phyloP scores from a whole-genome alignment of 2,329 filamentous ascomycete species.

The Torrubiella hemipterigena region DNA sequence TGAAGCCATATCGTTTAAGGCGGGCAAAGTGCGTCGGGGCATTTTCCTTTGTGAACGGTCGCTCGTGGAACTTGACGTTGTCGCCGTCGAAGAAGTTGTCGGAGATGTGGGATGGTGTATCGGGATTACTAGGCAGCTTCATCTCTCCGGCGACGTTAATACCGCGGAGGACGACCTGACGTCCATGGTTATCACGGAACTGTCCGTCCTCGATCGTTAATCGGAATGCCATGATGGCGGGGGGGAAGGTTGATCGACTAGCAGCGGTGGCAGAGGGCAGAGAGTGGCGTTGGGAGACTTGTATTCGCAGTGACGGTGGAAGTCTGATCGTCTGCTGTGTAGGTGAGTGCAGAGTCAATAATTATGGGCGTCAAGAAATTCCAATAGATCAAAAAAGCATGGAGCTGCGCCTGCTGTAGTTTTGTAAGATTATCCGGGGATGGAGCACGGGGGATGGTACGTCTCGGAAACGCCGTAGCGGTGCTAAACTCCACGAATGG shows the following conservation, averaged over 20 bases:
- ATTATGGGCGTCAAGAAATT: too few relatives aligned
- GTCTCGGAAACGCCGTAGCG: too few relatives aligned
- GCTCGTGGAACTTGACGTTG: constrained; percentile 74
- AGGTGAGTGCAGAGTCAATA: neutral
- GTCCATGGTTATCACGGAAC: constrained; percentile 71
- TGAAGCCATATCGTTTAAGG: constrained; percentile 83
- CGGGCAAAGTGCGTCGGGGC: constrained; percentile 79
- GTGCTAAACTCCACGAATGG: neutral
- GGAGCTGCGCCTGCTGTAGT: too few relatives aligned
- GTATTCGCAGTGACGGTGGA: neutral
- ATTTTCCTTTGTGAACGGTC: constrained; percentile 74
- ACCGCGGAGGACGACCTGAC: constrained; percentile 79
- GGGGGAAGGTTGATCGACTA: neutral
- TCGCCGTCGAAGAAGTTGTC: constrained; percentile 88
- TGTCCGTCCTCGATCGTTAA: constrained; percentile 74
- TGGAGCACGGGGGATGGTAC: too few relatives aligned
- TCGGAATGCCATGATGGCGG: constrained; percentile 56
- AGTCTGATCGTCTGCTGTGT: neutral
- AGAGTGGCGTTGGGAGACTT: neutral
- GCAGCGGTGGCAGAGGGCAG: neutral
- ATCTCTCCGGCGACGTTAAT: constrained; percentile 90
- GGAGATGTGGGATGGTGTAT: constrained; percentile 66
- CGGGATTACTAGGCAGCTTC: constrained; percentile 74
- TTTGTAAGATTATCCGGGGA: too few relatives aligned
- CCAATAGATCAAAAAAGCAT: too few relatives aligned